Evolutionary conservation across 768 basidiomycete species (phyloP).

Genomic region (Leccinum subgranulosum): DNA sequence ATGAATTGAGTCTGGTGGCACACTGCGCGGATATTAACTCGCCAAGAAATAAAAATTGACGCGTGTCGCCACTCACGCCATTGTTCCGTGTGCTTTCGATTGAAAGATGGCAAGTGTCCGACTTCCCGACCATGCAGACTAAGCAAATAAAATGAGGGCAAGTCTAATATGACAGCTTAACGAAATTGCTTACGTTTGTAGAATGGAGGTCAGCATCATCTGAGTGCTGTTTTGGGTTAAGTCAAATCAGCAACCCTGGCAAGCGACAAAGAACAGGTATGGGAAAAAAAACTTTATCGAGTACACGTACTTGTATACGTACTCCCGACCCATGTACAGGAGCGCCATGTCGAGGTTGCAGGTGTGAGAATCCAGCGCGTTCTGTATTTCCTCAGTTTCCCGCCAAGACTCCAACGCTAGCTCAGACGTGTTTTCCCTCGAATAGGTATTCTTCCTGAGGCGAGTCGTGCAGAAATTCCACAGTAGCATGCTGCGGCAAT

Average conservation of each 20-base stretch:
- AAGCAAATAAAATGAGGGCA: slow-evolving; percentile 21
- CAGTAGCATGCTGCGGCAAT: slow-evolving; percentile 77
- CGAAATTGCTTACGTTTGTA: slow-evolving; percentile 55
- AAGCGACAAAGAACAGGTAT: slow-evolving; percentile 8
- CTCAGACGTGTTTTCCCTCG: slow-evolving; percentile 53
- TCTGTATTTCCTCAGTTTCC: slow-evolving; percentile 67
- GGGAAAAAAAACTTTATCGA: slow-evolving; percentile 6
- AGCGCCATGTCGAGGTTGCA: slow-evolving; percentile 71
- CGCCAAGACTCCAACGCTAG: slow-evolving; percentile 59
- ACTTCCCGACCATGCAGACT: slow-evolving; percentile 53
- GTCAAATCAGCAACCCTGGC: slow-evolving; percentile 13
- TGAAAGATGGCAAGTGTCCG: slow-evolving; percentile 53
- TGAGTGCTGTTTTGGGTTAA: slow-evolving; percentile 45
- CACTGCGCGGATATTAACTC: slow-evolving; percentile 38
- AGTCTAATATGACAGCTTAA: neutral
- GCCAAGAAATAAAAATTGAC: neutral
- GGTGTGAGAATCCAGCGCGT: slow-evolving; percentile 60
- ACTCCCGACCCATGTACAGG: slow-evolving; percentile 66
- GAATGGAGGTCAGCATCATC: slow-evolving; percentile 58
- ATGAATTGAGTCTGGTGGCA: slow-evolving; percentile 66
- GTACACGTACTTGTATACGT: slow-evolving; percentile 65
- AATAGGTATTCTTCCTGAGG: slow-evolving; percentile 40
- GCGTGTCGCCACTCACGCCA: slow-evolving; percentile 57
- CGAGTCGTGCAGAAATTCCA: slow-evolving; percentile 68
- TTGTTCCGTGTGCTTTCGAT: slow-evolving; percentile 68